phyloP scores from a whole-genome alignment of 768 basidiomycete genomes.

The Lentinula detonsa region DNA sequence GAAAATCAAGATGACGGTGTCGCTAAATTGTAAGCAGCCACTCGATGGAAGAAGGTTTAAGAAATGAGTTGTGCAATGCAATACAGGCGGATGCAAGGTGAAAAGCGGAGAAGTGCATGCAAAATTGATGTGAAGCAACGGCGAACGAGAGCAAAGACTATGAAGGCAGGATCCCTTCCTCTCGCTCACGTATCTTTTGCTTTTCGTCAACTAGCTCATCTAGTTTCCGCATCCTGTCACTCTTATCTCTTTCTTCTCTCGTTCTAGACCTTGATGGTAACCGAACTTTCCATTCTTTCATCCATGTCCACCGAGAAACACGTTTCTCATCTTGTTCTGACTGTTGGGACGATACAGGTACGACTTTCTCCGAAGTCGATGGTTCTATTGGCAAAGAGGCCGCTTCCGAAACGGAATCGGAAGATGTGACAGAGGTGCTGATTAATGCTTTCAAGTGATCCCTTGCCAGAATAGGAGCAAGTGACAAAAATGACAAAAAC shows the following conservation, averaged over 20 bases:
- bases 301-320: conserved; percentile 5
- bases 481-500: conserved; percentile 75
- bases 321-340: conserved; percentile 1
- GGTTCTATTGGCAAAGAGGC: background rate
- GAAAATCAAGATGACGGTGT: background rate
- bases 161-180: conserved; percentile 5
- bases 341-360: background rate
- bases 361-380: background rate
- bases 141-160: background rate
- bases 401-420: background rate
- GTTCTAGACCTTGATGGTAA: conserved; percentile 5
- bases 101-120: background rate
- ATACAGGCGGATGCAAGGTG: background rate
- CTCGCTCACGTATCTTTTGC: background rate
- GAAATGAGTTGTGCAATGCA: background rate
- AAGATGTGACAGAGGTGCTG: background rate
- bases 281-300: conserved; percentile 5
- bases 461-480: conserved; percentile 81
- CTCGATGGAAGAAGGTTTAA: background rate
- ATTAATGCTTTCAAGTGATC: conserved; percentile 14
- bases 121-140: background rate
- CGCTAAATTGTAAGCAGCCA: background rate
- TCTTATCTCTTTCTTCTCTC: background rate
- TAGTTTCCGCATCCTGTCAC: conserved; percentile 1
- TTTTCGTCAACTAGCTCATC: conserved; percentile 5